Evolutionary conservation across 352 stramenopile species (phyloP), one percentile per base, ranked within the genome.

Genomic region (Pythium dissotocum): DNA sequence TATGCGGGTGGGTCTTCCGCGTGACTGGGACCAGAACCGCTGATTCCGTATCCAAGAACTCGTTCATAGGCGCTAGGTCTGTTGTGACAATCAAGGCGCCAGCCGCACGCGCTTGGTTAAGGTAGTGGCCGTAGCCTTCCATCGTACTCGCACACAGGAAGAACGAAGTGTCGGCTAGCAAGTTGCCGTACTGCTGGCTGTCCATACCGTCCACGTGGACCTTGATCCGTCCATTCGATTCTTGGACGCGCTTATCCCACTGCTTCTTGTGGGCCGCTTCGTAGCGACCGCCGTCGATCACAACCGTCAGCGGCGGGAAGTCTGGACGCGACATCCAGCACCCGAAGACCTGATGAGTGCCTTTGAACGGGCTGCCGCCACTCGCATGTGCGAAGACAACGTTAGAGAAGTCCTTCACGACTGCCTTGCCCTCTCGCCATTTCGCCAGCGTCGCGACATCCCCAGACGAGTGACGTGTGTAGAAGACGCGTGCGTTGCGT

Each of bases 41-140:
- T 46, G 38, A 46, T 14, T 46, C 9, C 18, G 38, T 9, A 18
- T 46, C 18, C 38, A 46, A 18, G 9, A 46, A 46, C 65, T 88
- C 78, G 64, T 83, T 87, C 78, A 87, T 87, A 0, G 78, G 77
- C 13, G 77, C 69, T 8, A 79, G 57, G 33, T 84, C 70, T 0
- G 78, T 82, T 9, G 75, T 74, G 24, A 87, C 44, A 21, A 87
- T 80, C 8, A 84, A 65, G 0, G 58, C 77, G 12, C 72, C 68
- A 16, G 67, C 75, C 18, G 77, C 72, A 18, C 76, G 75, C 21
- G 78, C 78, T 40, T 87, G 78, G 67, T 87, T 87, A 56, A 84
- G 84, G 58, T 87, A 87, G 65, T 84, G 78, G 5, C 78, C 80
- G 32, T 80, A 88, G 14, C 80, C 78, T 51, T 88, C 80, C 48